phyloP scores from a whole-genome alignment of 495 filamentous ascomycete species.

The Filosporella fistucella region DNA sequence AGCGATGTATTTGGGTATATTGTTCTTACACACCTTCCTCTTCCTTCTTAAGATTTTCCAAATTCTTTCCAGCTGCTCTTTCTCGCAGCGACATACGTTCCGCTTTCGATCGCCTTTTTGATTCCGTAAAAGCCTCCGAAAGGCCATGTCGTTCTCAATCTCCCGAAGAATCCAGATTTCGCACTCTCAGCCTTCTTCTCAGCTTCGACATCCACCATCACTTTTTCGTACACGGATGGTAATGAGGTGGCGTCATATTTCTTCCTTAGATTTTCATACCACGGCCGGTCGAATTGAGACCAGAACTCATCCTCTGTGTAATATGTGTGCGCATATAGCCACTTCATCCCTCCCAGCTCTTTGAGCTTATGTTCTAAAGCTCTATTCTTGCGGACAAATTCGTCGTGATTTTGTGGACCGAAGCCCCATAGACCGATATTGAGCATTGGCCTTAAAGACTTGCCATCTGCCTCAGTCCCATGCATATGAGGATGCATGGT shows the following conservation, averaged over 20 bases:
- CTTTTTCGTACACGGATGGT: slow-evolving; percentile 55
- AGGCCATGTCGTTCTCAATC: slow-evolving; percentile 12
- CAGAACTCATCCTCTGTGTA: slow-evolving; percentile 52
- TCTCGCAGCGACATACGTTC: slow-evolving; percentile 17
- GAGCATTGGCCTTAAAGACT: slow-evolving; percentile 15
- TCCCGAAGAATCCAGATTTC: background rate
- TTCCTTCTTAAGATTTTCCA: no score
- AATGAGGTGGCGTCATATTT: slow-evolving; percentile 48
- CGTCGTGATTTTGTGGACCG: slow-evolving; percentile 33
- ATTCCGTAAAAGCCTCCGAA: slow-evolving; percentile 22
- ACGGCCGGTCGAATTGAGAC: slow-evolving; percentile 41
- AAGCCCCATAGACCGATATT: slow-evolving; percentile 52
- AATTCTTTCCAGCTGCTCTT: slow-evolving; percentile 12
- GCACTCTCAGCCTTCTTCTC: background rate
- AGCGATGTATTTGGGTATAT: no score
- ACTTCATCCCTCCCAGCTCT: slow-evolving; percentile 62
- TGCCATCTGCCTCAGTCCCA: slow-evolving; percentile 19
- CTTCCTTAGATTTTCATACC: slow-evolving; percentile 46
- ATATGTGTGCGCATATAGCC: slow-evolving; percentile 59
- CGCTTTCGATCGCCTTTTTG: slow-evolving; percentile 20
- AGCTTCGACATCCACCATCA: slow-evolving; percentile 26
- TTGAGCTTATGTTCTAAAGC: slow-evolving; percentile 59
- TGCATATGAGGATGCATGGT: slow-evolving; percentile 38
- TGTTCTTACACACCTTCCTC: no score
- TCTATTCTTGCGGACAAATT: slow-evolving; percentile 54